Evolutionary conservation across 371 early-diverging fungal genomes (phyloP), one percentile per base, ranked within the genome.

Genomic region (Mucor sp.): DNA sequence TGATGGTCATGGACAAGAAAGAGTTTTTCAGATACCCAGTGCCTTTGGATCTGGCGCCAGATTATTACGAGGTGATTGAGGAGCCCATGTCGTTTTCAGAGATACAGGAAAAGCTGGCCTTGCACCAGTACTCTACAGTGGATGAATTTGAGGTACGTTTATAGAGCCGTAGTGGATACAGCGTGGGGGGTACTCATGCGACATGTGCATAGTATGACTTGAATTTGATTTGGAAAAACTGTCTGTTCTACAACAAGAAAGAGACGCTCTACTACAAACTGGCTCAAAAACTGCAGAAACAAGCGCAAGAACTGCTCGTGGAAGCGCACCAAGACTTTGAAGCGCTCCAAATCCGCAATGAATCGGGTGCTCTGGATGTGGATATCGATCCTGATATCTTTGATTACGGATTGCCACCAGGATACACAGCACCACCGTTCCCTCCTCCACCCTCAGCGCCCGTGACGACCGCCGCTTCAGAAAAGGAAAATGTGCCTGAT

Each of bases 31-130:
- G 68, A 55, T 80, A 88, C 41, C 95, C 95, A 0, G 96, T 97
- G 6, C 84, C 89, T n/a, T 68, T 76, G 5, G 90, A 87, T 15
- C 82, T 89, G 33, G 96, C 92, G 0, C 90, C 95, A 15, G 96
- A 95, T 69, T 97, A 97, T 71, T 74, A 80, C 33, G 85, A 89
- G 2, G 76, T 93, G 55, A 87, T 95, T 58, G 80, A 81, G 57
- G 56, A 76, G 6, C 87, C 89, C 3, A 87, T 87, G 87, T 86
- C 85, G 12, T 87, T 89, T 64, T 64, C 69, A 17, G 87, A 85
- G 19, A 82, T 90, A 3, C 39, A 74, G 7, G 67, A 80, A 3
- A 85, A 83, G 61, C 32, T 89, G n/a, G 74, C 73, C 4, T 35
- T 55, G 0, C 76, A 80, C 23, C 59, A 65, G 33, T 90, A 89